A percentile compares a stretch with the other conserved stretches of the same genome.
phyloP scores from a whole-genome alignment of 1,284 basidiomycete genomes.

The Puccinia horiana region DNA sequence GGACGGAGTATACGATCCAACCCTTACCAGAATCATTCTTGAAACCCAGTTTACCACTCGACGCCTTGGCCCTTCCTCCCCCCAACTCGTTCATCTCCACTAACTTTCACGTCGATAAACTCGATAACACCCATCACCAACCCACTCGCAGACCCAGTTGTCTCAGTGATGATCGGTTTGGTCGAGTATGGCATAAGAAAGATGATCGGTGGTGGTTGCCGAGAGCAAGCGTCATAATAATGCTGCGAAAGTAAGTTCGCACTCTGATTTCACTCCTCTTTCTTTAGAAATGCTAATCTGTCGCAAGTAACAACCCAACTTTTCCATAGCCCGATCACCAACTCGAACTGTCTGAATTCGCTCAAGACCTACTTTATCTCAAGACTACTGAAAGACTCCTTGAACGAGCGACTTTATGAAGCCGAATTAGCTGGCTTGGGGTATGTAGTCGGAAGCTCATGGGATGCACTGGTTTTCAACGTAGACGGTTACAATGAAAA shows the following conservation, averaged over 20 bases:
- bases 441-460: conserved; percentile 72
- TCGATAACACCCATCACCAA: conserved; percentile 66
- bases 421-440: conserved; percentile 85
- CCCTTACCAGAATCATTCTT: conserved; percentile 64
- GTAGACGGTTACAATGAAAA: conserved; percentile 94
- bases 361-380: conserved; percentile 70
- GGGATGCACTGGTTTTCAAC: conserved; percentile 71
- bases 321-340: conserved; percentile 57
- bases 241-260: conserved; percentile 67
- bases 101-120: conserved; percentile 69
- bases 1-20: conserved; percentile 75
- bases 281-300: neutral
- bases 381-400: conserved; percentile 82
- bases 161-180: conserved; percentile 71
- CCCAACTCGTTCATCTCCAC: conserved; percentile 87
- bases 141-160: conserved; percentile 73
- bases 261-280: conserved; percentile 29
- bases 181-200: conserved; percentile 88
- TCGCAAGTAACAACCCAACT: no score
- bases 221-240: conserved; percentile 73
- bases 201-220: conserved; percentile 95
- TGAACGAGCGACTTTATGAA: conserved; percentile 89
- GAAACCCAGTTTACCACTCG: conserved; percentile 65
- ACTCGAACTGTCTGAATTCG: conserved; percentile 57
- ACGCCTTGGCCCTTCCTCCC: conserved; percentile 74